Evolutionary conservation across 805 yeast species (phyloP).

Genomic region (Myxozyma neotropica): DNA sequence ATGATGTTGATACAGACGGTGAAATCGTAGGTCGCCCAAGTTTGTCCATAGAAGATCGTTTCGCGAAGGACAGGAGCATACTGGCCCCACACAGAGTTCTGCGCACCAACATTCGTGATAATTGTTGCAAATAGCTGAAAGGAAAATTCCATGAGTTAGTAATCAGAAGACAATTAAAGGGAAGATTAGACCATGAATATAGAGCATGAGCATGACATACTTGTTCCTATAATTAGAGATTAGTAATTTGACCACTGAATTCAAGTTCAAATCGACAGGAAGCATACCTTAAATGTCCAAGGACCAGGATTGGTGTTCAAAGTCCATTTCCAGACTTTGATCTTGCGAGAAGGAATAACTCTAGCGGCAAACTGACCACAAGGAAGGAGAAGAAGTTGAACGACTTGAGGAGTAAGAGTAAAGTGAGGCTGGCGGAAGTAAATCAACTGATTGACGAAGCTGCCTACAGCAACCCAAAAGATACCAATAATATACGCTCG

Average conservation of each 20-base stretch:
- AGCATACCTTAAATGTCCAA: conserved; percentile 56
- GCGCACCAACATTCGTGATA: conserved; percentile 36
- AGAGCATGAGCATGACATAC: too few species aligned
- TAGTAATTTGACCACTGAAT: too few species aligned
- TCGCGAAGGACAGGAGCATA: conserved; percentile 28
- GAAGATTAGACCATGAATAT: too few species aligned
- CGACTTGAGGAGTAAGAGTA: conserved; percentile 53
- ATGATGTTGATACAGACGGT: conserved; percentile 56
- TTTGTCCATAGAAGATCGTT: conserved; percentile 41
- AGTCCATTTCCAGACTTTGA: conserved; percentile 47
- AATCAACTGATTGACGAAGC: conserved; percentile 60
- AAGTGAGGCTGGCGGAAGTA: conserved; percentile 59
- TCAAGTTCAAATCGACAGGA: too few species aligned
- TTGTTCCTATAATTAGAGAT: too few species aligned
- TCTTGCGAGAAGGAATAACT: conserved; percentile 51
- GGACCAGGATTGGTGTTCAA: conserved; percentile 61
- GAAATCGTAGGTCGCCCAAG: conserved; percentile 50
- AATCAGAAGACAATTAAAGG: too few species aligned
- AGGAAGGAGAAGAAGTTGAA: conserved; percentile 63
- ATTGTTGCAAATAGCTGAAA: conserved; percentile 61
- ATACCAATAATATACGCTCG: conserved; percentile 57
- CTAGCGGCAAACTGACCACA: conserved; percentile 53
- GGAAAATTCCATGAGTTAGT: conserved; percentile 66
- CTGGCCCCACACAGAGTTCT: conserved; percentile 31
- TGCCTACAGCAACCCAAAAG: conserved; percentile 57